phyloP scores from a whole-genome alignment of 2,329 filamentous ascomycete species.

The Alternaria panax region DNA sequence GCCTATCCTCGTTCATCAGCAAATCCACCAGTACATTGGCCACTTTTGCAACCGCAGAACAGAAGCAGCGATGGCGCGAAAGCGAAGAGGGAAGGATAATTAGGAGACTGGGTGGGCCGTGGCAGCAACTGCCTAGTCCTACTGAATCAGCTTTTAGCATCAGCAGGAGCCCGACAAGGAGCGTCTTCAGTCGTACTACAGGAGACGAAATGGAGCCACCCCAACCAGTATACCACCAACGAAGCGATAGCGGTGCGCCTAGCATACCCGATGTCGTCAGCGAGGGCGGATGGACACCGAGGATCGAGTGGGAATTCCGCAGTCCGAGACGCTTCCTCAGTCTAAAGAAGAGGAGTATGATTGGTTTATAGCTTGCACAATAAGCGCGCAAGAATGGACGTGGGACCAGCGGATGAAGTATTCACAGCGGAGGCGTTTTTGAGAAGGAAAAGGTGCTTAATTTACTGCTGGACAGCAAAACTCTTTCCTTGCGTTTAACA shows the following conservation, averaged over 20 bases:
- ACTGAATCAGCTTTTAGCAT: constrained; percentile 11
- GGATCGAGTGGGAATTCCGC: constrained; percentile 29
- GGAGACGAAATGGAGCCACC: neutral
- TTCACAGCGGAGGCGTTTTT: constrained; percentile 4
- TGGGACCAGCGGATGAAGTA: neutral
- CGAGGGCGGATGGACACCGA: constrained; percentile 27
- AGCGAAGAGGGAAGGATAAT: constrained; percentile 33
- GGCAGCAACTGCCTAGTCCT: constrained; percentile 19
- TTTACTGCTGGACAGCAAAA: constrained; percentile 7
- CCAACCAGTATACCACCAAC: constrained; percentile 7
- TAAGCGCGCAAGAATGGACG: neutral
- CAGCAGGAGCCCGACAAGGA: constrained; percentile 4
- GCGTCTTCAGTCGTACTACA: constrained; percentile 10
- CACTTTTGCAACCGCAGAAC: constrained; percentile 12
- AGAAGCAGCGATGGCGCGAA: constrained; percentile 27
- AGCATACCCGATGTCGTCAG: constrained; percentile 28
- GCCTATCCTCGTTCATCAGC: constrained; percentile 10
- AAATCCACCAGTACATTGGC: constrained; percentile 6
- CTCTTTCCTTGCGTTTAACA: neutral
- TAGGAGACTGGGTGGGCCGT: constrained; percentile 30
- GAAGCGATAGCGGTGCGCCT: constrained; percentile 22
- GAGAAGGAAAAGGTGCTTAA: neutral
- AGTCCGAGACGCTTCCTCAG: constrained; percentile 28
- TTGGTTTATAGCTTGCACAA: constrained; percentile 7
- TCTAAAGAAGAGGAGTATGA: constrained; percentile 27